These are phyloP conservation scores for Lonicera japonica DNA, from an alignment of 129 eudicot genomes.

Conservation along the genomic window DNA sequence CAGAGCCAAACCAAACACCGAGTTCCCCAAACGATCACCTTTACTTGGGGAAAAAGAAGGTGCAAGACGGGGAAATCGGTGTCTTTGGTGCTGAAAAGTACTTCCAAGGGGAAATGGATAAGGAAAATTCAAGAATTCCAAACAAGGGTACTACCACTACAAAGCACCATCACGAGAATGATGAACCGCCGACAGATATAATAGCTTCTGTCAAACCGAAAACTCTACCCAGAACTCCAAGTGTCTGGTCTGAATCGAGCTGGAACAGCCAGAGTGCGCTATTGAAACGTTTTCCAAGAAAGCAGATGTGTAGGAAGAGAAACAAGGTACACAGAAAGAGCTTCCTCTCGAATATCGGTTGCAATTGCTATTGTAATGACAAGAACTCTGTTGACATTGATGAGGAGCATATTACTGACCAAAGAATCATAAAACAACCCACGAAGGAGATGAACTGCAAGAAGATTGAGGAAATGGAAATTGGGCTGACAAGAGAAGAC, in stretches of 20 bases:
- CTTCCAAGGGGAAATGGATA: conserved; percentile 54
- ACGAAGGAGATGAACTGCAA: conserved; percentile 11
- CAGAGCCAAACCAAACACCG: conserved; percentile 15
- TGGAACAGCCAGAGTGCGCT: conserved; percentile 58
- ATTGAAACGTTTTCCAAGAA: conserved; percentile 16
- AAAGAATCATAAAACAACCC: background rate
- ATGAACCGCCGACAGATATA: conserved; percentile 1
- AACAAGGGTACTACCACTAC: conserved; percentile 15
- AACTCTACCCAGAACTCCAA: conserved; percentile 35
- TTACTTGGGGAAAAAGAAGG: conserved; percentile 19
- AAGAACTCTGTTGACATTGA: conserved; percentile 39
- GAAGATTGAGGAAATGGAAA: conserved; percentile 16
- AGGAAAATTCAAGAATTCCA: conserved; percentile 22
- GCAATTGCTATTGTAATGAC: conserved; percentile 43
- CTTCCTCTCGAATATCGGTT: conserved; percentile 35
- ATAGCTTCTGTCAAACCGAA: conserved; percentile 15
- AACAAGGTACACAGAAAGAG: conserved; percentile 26
- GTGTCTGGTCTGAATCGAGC: conserved; percentile 57
- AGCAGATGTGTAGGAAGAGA: conserved; percentile 19
- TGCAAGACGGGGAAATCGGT: conserved; percentile 55
- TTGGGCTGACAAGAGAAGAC: conserved; percentile 18
- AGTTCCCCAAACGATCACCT: background rate
- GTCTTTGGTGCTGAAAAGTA: conserved; percentile 73
- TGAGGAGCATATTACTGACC: conserved; percentile 9
- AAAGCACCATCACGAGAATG: conserved; percentile 10